phyloP scores from a whole-genome alignment of 164 flowering plant genomes.

The Dillenia suffruticosa region DNA sequence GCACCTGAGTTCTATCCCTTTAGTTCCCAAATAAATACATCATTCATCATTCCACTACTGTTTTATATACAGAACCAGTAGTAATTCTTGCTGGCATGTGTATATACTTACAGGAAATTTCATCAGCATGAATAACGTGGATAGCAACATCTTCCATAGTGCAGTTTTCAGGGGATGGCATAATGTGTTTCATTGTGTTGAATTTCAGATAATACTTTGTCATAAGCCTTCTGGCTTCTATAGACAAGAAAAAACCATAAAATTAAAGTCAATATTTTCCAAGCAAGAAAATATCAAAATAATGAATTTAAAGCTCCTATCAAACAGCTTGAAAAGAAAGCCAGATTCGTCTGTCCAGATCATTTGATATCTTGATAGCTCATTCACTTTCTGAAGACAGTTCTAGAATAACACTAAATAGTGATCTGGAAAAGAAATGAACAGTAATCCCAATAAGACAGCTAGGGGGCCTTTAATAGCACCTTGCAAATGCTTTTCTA shows the following conservation, averaged over 20 bases:
- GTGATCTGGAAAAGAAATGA: constrained; percentile 4
- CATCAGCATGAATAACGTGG: constrained; percentile 66
- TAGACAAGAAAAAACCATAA: constrained; percentile 10
- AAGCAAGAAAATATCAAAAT: background rate
- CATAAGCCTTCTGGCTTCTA: constrained; percentile 96
- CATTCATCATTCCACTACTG: constrained; percentile 13
- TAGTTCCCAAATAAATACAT: constrained; percentile 26
- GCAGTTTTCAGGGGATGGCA: constrained; percentile 63
- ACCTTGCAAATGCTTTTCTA: constrained; percentile 92
- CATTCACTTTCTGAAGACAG: constrained; percentile 81
- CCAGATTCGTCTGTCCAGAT: constrained; percentile 95
- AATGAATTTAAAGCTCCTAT: constrained; percentile 24
- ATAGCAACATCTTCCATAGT: constrained; percentile 79
- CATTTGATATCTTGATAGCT: constrained; percentile 73
- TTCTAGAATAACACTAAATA: constrained; percentile 41
- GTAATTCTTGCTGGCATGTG: background rate
- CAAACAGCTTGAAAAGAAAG: constrained; percentile 85
- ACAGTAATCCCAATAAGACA: background rate
- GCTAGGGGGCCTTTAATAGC: constrained; percentile 1
- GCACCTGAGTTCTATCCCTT: constrained; percentile 99
- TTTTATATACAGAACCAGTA: constrained; percentile 1
- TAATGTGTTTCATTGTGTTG: constrained; percentile 84
- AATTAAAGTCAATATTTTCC: background rate
- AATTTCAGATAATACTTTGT: constrained; percentile 94
- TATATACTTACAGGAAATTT: constrained; percentile 66